Conservation (phyloP, 768 basidiomycete species). For the Gautieria morchelliformis region DNA sequence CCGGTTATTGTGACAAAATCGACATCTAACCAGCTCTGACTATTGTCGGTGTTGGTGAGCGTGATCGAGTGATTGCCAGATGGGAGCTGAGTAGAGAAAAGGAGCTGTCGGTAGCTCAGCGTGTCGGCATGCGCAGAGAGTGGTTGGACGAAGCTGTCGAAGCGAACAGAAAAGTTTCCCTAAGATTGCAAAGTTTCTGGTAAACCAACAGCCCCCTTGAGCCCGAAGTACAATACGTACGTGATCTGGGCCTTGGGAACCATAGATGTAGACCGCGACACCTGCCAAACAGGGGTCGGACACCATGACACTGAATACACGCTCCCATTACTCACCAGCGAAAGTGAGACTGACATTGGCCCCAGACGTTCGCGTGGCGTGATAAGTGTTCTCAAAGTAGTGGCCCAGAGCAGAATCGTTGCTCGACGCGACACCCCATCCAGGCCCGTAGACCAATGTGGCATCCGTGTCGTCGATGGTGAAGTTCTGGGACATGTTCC, state of each 20-base stretch:
- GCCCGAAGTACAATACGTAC: not conserved
- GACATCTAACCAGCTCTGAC: not conserved
- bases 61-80: not conserved
- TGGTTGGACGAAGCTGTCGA: not conserved
- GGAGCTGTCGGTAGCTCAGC: not conserved
- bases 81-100: not conserved
- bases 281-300: not conserved
- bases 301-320: not conserved
- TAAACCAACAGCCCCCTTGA: not conserved
- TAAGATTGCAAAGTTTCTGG: not conserved
- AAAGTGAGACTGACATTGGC: not conserved
- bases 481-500: not conserved
- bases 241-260: not conserved
- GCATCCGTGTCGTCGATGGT: not conserved
- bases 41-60: not conserved
- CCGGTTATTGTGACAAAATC: not conserved
- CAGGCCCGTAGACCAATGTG: not conserved
- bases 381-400: not conserved
- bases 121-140: not conserved
- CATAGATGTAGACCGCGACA: not conserved
- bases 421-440: not conserved
- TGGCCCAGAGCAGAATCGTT: not conserved
- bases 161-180: not conserved
- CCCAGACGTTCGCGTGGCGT: not conserved
- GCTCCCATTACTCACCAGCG: not conserved